phyloP scores from a whole-genome alignment of 1,139 yeast genomes.

The Yamadazyma taylorii region DNA sequence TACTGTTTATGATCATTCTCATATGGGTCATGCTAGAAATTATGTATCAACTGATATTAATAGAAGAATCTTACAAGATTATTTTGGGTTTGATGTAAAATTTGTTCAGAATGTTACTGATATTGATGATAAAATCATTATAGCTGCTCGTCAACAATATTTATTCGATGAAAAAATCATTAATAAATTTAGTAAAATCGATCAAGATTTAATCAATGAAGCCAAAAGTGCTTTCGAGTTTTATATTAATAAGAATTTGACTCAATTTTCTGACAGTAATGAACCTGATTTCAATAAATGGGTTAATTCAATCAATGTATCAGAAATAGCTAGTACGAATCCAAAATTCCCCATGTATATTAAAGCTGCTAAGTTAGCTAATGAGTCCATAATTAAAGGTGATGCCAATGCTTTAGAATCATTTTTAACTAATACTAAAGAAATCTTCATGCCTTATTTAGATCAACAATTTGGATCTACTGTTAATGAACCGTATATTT shows the following conservation, averaged over 20 bases:
- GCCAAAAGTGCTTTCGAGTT: slow-evolving; percentile 43
- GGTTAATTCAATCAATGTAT: slow-evolving; percentile 47
- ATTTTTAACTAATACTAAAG: slow-evolving; percentile 58
- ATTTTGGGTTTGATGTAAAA: slow-evolving; percentile 82
- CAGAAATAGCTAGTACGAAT: slow-evolving; percentile 49
- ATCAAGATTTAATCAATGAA: slow-evolving; percentile 37
- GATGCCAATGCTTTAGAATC: slow-evolving; percentile 21
- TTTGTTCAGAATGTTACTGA: slow-evolving; percentile 97
- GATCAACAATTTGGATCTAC: slow-evolving; percentile 72
- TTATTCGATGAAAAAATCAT: slow-evolving; percentile 62
- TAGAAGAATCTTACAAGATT: slow-evolving; percentile 82
- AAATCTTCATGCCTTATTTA: slow-evolving; percentile 69
- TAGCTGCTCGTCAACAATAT: slow-evolving; percentile 89
- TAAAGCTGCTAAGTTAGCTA: slow-evolving; percentile 61
- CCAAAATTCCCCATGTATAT: slow-evolving; percentile 89
- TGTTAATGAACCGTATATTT: slow-evolving; percentile 82
- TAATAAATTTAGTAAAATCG: slow-evolving; percentile 29
- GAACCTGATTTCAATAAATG: slow-evolving; percentile 48
- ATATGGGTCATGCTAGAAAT: slow-evolving; percentile 99
- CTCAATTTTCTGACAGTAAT: slow-evolving; percentile 29
- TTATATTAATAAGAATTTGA: slow-evolving; percentile 61
- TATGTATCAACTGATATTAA: slow-evolving; percentile 93
- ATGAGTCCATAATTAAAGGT: slow-evolving; percentile 33
- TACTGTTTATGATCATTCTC: slow-evolving; percentile 95
- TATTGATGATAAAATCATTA: slow-evolving; percentile 93